phyloP scores from a whole-genome alignment of 495 filamentous ascomycete genomes.

The Bombardia bombarda region DNA sequence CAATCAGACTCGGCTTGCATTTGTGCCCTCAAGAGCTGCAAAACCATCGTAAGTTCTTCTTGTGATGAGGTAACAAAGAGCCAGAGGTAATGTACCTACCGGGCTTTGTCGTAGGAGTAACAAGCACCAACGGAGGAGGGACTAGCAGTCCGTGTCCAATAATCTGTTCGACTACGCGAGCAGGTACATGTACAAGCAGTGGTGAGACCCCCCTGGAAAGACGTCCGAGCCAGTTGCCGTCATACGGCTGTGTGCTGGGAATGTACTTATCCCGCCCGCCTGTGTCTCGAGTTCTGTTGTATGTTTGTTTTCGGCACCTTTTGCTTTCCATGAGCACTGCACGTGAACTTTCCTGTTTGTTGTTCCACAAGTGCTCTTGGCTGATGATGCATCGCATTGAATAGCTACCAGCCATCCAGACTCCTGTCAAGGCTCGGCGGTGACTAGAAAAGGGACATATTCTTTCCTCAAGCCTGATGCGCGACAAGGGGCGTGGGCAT shows the following conservation, averaged over 20 bases:
- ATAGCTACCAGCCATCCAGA: no score
- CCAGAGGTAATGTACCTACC: neutral
- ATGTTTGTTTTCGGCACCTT: constrained; percentile 4
- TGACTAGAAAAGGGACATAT: no score
- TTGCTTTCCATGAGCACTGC: no score
- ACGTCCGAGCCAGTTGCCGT: constrained; percentile 1
- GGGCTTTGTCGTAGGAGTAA: neutral
- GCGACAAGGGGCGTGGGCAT: constrained; percentile 1
- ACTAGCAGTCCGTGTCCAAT: constrained; percentile 7
- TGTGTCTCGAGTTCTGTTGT: constrained; percentile 1
- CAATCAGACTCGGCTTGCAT: neutral
- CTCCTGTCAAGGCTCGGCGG: no score
- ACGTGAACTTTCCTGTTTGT: no score
- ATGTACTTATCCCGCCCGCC: neutral
- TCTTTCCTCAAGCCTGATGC: no score
- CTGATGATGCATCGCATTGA: no score
- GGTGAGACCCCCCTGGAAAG: constrained; percentile 9
- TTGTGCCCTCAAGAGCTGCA: neutral
- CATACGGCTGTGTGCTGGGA: constrained; percentile 5
- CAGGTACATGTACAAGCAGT: constrained; percentile 1
- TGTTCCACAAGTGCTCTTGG: no score
- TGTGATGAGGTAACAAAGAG: neutral
- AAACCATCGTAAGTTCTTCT: neutral
- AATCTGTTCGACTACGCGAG: constrained; percentile 5
- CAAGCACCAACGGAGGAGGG: neutral